Conservation (phyloP, 108 stramenopile genomes). For the Aurantiochytrium sp. region DNA sequence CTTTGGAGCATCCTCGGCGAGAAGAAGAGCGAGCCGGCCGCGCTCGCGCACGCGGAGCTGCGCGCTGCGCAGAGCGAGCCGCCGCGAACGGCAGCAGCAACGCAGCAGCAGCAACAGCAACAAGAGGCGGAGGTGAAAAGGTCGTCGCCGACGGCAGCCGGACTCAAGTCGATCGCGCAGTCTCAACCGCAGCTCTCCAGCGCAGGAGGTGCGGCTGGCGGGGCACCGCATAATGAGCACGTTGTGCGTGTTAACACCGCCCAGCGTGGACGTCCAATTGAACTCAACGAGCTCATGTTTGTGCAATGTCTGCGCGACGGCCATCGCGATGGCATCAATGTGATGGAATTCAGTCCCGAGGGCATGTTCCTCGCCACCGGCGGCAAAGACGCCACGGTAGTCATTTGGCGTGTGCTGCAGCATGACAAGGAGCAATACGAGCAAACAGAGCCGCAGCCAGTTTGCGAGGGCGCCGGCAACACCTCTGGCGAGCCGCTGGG, state of each 20-base stretch:
- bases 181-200: background rate
- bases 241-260: background rate
- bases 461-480: background rate
- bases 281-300: background rate
- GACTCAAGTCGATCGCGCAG: background rate
- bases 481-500: background rate
- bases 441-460: background rate
- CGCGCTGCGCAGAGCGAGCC: background rate
- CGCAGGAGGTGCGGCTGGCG: background rate
- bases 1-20: background rate
- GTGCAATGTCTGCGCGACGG: background rate
- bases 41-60: background rate
- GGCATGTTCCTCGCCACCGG: constrained; percentile 1
- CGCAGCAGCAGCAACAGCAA: no score
- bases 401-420: background rate
- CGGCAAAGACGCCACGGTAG: background rate
- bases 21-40: background rate
- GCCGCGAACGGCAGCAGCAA: background rate
- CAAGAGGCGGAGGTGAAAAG: no score
- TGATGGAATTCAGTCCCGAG: background rate
- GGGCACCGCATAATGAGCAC: background rate
- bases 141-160: no score
- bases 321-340: background rate
- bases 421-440: background rate
- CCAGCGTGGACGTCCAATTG: background rate